These are phyloP conservation scores for Eucalyptus globulus DNA, from an alignment of 345 rosid genomes.

Conservation along the genomic window DNA sequence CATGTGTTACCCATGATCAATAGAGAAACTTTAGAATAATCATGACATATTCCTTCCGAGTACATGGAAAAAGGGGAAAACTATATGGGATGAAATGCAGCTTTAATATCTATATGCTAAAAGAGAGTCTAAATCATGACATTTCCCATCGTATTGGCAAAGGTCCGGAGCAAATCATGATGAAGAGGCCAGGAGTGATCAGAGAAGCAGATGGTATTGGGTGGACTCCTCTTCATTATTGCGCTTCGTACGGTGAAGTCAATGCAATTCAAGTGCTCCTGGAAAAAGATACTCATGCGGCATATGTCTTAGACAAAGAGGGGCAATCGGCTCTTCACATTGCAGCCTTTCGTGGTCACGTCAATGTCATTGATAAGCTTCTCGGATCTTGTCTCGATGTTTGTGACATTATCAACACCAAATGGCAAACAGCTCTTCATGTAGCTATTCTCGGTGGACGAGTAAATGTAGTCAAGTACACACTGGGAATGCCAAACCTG, in stretches of 20 bases:
- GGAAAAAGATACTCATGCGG: background rate
- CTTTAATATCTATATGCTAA: background rate
- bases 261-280: accelerated
- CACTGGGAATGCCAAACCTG: accelerated
- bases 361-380: background rate
- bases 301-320: background rate
- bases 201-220: background rate
- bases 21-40: background rate
- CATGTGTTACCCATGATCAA: background rate
- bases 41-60: background rate
- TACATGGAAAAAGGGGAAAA: background rate
- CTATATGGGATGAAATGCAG: background rate
- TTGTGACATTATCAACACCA: background rate
- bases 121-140: background rate
- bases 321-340: background rate
- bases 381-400: background rate
- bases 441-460: background rate
- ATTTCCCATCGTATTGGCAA: background rate
- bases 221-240: background rate
- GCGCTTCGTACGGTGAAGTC: accelerated
- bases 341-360: background rate
- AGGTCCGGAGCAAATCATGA: accelerated
- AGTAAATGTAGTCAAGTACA: background rate
- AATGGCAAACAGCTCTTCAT: background rate
- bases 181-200: background rate